These are phyloP conservation scores for Pythium diclinum DNA, from an alignment of 352 stramenopile genomes.

Conservation along the genomic window DNA sequence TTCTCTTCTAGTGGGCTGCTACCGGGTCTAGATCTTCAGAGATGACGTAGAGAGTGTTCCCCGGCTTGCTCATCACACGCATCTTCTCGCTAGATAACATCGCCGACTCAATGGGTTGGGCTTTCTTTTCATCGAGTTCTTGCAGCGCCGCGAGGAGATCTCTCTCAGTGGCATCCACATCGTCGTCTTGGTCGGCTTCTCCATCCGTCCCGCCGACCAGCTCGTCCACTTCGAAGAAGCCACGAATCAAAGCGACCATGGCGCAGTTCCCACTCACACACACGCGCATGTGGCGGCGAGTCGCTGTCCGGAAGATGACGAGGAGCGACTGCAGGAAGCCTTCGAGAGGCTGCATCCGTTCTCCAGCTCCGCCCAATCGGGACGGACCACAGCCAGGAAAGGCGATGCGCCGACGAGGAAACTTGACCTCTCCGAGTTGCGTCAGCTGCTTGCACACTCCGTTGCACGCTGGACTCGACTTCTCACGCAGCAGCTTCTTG, in stretches of 20 bases:
- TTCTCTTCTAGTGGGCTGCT: not conserved
- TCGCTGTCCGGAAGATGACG: constrained; percentile 41
- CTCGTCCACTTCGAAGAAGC: constrained; percentile 38
- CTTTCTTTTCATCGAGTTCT: constrained; percentile 2
- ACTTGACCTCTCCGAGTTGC: constrained; percentile 49
- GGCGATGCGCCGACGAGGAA: constrained; percentile 39
- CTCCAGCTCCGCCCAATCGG: constrained; percentile 33
- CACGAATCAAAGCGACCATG: constrained; percentile 39
- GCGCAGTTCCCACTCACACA: constrained; percentile 56
- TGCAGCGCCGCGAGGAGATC: not conserved
- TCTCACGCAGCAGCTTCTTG: constrained; percentile 35
- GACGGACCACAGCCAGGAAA: constrained; percentile 6
- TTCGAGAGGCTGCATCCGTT: constrained; percentile 43
- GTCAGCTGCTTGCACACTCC: constrained; percentile 43
- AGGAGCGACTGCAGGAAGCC: constrained; percentile 53
- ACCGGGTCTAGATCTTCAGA: constrained; percentile 2
- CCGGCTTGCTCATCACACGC: not conserved
- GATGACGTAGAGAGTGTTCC: constrained; percentile 3
- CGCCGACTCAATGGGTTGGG: not conserved
- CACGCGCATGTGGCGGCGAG: constrained; percentile 48
- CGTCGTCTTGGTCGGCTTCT: not conserved
- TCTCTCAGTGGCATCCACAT: not conserved
- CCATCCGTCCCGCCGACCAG: not conserved
- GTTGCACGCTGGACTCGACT: constrained; percentile 30
- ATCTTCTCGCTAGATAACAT: not conserved